Evolutionary conservation across 768 basidiomycete species (phyloP), one percentile per base, ranked within the genome.

Genomic region (Leccinum subgranulosum): DNA sequence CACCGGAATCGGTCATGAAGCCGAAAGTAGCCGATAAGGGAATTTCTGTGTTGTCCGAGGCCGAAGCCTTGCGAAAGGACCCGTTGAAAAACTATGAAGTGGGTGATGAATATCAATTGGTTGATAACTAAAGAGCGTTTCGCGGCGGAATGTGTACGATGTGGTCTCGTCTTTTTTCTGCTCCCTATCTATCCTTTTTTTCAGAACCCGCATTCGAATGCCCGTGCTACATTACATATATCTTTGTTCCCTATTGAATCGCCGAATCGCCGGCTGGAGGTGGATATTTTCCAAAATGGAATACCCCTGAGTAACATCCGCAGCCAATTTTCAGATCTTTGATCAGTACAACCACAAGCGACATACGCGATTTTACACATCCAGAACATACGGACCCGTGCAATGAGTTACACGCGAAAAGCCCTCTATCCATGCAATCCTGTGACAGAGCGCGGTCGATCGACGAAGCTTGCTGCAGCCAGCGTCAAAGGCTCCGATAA

Each of bases 61-160:
- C 88, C 31, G 90, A 92, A 66, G 89, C 88, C 2, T 68, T 92
- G 57, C 77, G 90, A 58, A 88, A 83, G 63, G 87, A 91, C 67
- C 90, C 90, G 2, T 73, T 92, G 68, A 91, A 89, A 76, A 92
- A 92, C 66, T 90, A 92, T 70, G 64, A 66, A n/a, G 43, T 31
- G 10, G 67, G 59, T 8, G 70, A 69, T 8, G 70, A 69, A 34
- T 62, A 56, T 53, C 53, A 49, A 12, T 31, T 63, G 29, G 58
- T 60, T 45, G 71, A 67, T 46, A 61, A 61, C 17, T 72, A 57
- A 74, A 59, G 17, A n/a, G 47, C 23, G 27, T 43, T 59, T 47
- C 23, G 50, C 31, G 33, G 43, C 46, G 46, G 46, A 45, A 49
- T 21, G 23, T 10, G 28, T 54, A 51, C 12, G 43, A 49, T 50